phyloP scores from a whole-genome alignment of 2,329 filamentous ascomycete species.

The Trichophyton schoenleinii region DNA sequence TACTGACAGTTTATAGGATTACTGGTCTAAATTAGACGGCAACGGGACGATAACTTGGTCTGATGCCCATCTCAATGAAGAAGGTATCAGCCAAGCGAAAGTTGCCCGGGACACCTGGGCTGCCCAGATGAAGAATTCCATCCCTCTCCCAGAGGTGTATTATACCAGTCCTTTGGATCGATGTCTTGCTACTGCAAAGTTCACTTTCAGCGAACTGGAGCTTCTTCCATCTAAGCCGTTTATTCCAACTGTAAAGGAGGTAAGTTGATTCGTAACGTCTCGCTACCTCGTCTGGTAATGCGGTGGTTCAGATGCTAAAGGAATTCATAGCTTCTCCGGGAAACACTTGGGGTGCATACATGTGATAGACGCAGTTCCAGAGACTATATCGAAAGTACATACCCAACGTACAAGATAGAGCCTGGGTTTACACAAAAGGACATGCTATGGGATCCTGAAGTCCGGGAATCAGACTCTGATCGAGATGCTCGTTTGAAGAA shows the following conservation, averaged over 20 bases:
- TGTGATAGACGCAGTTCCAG: conserved; percentile 45
- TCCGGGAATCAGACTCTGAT: conserved; percentile 38
- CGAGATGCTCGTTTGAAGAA: conserved; percentile 36
- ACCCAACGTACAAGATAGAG: conserved; percentile 42
- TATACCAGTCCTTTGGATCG: conserved; percentile 47
- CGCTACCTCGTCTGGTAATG: background rate
- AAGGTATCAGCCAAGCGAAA: conserved; percentile 41
- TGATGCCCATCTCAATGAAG: conserved; percentile 45
- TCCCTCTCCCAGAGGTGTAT: conserved; percentile 43
- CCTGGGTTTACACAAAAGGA: conserved; percentile 43
- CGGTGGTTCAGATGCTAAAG: background rate
- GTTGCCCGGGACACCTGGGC: conserved; percentile 37
- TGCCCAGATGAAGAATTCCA: conserved; percentile 34
- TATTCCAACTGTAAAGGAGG: conserved; percentile 45
- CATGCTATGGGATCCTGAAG: conserved; percentile 38
- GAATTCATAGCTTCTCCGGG: conserved; percentile 36
- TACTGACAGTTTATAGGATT: conserved; percentile 28
- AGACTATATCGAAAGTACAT: conserved; percentile 37
- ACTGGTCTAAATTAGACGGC: conserved; percentile 48
- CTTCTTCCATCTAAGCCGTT: conserved; percentile 38
- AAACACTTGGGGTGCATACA: conserved; percentile 49
- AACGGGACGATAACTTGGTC: conserved; percentile 44
- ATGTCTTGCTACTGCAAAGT: conserved; percentile 44
- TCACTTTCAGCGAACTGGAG: conserved; percentile 40
- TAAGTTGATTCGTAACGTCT: conserved; percentile 13